These are phyloP conservation scores for Stylonectria norvegica DNA, from an alignment of 2,329 filamentous ascomycete species.

Conservation along the genomic window DNA sequence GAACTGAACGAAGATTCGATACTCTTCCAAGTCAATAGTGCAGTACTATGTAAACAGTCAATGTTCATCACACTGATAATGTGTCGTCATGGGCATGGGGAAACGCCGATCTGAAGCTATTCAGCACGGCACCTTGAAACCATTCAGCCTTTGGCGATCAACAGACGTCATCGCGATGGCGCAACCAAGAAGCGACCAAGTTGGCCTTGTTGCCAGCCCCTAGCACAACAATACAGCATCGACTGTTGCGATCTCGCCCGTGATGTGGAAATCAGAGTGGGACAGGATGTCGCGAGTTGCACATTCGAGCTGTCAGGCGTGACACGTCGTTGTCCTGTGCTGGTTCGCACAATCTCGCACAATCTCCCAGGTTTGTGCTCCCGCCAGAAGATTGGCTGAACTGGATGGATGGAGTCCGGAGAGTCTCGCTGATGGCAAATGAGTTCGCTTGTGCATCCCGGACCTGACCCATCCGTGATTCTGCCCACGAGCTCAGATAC, in stretches of 20 bases:
- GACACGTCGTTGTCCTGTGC: constrained; percentile 9
- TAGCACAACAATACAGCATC: constrained; percentile 4
- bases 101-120: neutral
- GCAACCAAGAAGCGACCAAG: no score
- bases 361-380: neutral
- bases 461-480: constrained; percentile 21
- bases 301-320: constrained; percentile 27
- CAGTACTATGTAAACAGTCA: no score
- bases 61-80: no score
- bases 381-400: no score
- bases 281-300: constrained; percentile 12
- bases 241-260: neutral
- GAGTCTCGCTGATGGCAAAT: neutral
- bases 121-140: neutral
- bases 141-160: neutral
- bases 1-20: no score
- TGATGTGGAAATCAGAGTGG: constrained; percentile 7
- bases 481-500: no score
- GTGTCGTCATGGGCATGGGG: constrained; percentile 1
- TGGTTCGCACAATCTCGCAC: constrained; percentile 12
- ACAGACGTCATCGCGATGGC: neutral
- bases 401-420: no score
- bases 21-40: no score
- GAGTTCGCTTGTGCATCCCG: constrained; percentile 3
- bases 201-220: no score